Evolutionary conservation across 805 yeast genomes (phyloP), one percentile per base, ranked within the genome.

Genomic region (Kuraishia ogatae): DNA sequence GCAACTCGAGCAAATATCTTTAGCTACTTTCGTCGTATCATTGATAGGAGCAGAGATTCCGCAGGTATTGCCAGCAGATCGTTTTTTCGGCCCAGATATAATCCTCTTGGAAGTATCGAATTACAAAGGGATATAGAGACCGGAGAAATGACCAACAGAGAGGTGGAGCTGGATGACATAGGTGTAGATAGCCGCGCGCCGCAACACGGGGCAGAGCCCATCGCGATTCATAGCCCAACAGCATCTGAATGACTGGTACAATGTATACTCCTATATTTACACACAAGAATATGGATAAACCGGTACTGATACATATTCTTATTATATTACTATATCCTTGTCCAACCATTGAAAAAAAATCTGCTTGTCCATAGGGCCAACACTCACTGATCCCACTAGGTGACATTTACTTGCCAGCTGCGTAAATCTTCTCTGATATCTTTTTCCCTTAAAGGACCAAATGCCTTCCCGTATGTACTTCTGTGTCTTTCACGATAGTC

Each of bases 341-440:
- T 17, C 2, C 22, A 6, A 21, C 10, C 22, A 5, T 20, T 43
- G 11, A 43, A 43, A 43, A 43, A 6, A 6, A 4, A 43, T 43
- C 20, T 43, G 11, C 22, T 6, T 5, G 11, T 43, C 5, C 22
- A 43, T 43, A n/a, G n/a, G n/a, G n/a, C n/a, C 11, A n/a, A n/a
- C 5, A 5, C 22, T 11, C 8, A 28, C 52, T 2, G 15, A 4
- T 13, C 48, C 50, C 15, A 48, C 43, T 15, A 3, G n/a, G 43
- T 17, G n/a, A 24, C 43, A 24, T 7, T 28, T 15, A 71, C 60
- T 23, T 64, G 58, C 82, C 82, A 77, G 60, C 81, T 76, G 48
- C 65, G 66, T 60, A 75, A 60, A 52, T 74, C 75, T 1, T 65
- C 64, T 28, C 77, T 63, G 11, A 66, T 61, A 11, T 63, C 64